Evolutionary conservation across 257 asterid genomes (phyloP), one percentile per base, ranked within the genome.

Genomic region (Cynanchum wilfordii): DNA sequence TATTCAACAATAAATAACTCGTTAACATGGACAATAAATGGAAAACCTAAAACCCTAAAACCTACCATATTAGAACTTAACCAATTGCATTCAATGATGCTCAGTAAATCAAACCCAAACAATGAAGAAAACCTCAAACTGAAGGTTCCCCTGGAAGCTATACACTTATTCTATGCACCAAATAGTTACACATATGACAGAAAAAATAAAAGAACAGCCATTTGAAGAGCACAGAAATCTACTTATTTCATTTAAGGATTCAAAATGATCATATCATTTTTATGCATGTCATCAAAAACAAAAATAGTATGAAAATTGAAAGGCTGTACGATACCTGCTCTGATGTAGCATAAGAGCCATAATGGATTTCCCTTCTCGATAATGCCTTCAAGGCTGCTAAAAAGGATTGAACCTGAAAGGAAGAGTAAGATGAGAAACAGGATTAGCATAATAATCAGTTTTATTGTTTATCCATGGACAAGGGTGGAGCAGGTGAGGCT

Each of bases 261-360:
- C 13, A 17, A 20, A 68, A 24, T 5, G 7, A 13, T 1, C 12
- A 12, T 10, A 68, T 24, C 56, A 22, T 47, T 25, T 5, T 22
- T 44, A 13, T 16, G 15, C 24, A 8, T 47, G 19, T 25, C 38
- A 44, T 16, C 38, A 38, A 19, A 27, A n/a, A 25, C 58, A 2
- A 68, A 20, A 40, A 44, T 50, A 75, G 40, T 15, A 33, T 47
- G 24, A 68, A 9, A 50, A 63, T 24, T 19, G 10, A 9, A 8
- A 62, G 69, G 51, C 49, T 27, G 52, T 44, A 62, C 22, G 33
- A 20, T 80, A 90, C 98, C 94, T 92, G 96, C 77, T 90, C 98
- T 69, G 96, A 60, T 30, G 98, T 88, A 12, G 97, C 96, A 79
- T 83, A 59, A 80, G 89, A 82, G 65, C 97, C 96, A 75, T 90